phyloP scores from a whole-genome alignment of 2,329 filamentous ascomycete genomes.

The Rhexocercosporidium sp. region DNA sequence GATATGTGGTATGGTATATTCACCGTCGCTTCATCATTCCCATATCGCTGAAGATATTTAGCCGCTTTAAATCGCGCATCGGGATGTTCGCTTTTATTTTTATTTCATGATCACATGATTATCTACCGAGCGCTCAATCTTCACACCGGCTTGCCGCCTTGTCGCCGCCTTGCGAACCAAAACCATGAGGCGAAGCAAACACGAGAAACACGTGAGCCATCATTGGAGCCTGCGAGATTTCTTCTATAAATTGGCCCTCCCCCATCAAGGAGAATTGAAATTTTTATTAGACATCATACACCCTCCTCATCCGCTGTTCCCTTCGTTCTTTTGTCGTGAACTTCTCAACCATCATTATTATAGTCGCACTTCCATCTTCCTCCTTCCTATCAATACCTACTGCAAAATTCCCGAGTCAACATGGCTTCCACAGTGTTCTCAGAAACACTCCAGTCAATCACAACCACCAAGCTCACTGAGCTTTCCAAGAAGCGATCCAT shows the following conservation, averaged over 20 bases:
- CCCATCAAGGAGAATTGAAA: background rate
- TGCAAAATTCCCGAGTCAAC: conserved; percentile 7
- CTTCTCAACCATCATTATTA: background rate
- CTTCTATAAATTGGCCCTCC: background rate
- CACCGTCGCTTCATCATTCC: background rate
- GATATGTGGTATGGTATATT: background rate
- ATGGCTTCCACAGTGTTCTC: conserved; percentile 52
- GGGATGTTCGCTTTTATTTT: background rate
- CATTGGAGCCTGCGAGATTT: background rate
- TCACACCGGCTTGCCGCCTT: conserved; percentile 3
- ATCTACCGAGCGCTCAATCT: background rate
- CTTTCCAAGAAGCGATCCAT: conserved; percentile 55
- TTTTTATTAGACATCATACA: background rate
- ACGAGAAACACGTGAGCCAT: background rate
- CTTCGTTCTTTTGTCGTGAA: background rate
- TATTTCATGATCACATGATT: background rate
- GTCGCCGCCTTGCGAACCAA: conserved; percentile 7
- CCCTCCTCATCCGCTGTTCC: background rate
- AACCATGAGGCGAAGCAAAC: background rate
- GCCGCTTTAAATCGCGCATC: background rate
- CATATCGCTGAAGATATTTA: background rate
- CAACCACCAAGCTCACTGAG: conserved; percentile 60
- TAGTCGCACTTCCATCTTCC: background rate
- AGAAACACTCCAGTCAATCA: conserved; percentile 59
- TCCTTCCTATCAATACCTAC: background rate